Conservation (phyloP, 2,329 filamentous ascomycete genomes). For the Fusarium clavum region DNA sequence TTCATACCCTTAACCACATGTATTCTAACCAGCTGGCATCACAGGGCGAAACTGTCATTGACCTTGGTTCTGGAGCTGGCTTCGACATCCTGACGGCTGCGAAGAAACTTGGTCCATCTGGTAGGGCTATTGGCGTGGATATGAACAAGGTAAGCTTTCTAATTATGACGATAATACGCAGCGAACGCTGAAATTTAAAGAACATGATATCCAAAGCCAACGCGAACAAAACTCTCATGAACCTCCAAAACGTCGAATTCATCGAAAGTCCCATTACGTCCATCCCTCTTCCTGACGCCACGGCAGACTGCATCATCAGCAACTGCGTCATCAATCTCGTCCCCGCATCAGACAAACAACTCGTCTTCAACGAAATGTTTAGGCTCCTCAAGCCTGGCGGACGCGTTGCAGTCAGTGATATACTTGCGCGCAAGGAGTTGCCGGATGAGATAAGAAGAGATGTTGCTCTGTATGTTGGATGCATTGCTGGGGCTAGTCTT, state of each 20-base stretch:
- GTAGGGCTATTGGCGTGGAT: neutral
- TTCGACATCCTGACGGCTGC: slow-evolving; percentile 1
- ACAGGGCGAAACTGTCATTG: slow-evolving; percentile 6
- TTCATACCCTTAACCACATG: no score
- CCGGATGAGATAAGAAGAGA: slow-evolving; percentile 60
- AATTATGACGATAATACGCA: no score
- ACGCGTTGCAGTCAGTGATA: slow-evolving; percentile 69
- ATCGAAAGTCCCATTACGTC: neutral
- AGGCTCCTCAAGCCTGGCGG: slow-evolving; percentile 68
- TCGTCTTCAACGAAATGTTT: slow-evolving; percentile 67
- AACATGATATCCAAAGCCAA: neutral
- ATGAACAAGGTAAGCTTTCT: slow-evolving; percentile 8
- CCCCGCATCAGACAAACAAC: slow-evolving; percentile 61
- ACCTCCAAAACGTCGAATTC: neutral
- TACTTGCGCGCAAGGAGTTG: slow-evolving; percentile 62
- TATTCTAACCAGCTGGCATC: accelerated
- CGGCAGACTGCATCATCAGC: slow-evolving; percentile 60
- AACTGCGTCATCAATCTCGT: slow-evolving; percentile 74
- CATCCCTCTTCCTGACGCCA: neutral
- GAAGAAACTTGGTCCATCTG: neutral
- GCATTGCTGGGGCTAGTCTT: slow-evolving; percentile 67
- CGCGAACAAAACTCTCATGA: neutral
- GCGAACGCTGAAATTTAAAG: neutral
- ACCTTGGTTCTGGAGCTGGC: slow-evolving; percentile 13
- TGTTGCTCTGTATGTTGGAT: slow-evolving; percentile 69